Percentiles rank a stretch among this genome's conserved stretches.
These are phyloP conservation scores for Fragaria iinumae DNA, from an alignment of 306 rosid genomes.

Conservation along the genomic window DNA sequence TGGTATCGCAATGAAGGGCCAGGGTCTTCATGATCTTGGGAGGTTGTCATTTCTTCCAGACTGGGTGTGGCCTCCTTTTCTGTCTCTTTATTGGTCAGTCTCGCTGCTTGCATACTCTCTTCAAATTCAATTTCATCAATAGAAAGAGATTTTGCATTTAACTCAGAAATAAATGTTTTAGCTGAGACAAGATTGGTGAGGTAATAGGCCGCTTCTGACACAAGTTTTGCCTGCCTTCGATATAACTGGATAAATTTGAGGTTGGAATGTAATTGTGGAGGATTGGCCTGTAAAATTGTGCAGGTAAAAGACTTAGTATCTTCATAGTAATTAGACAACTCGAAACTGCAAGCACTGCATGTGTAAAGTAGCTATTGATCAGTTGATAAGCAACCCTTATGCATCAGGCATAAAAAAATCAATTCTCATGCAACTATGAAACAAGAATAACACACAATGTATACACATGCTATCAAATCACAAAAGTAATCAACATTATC, in stretches of 20 bases:
- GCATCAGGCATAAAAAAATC: background rate
- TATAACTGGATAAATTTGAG: constrained; percentile 58
- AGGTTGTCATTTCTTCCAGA: constrained; percentile 24
- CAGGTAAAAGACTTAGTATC: constrained; percentile 19
- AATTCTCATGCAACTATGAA: background rate
- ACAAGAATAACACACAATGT: background rate
- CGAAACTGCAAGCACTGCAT: background rate
- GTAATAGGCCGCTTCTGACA: constrained; percentile 52
- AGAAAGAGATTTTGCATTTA: constrained; percentile 51
- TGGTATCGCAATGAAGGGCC: constrained; percentile 17
- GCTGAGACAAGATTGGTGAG: constrained; percentile 60
- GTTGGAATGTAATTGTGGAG: constrained; percentile 72
- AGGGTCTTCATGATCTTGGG: constrained; percentile 26
- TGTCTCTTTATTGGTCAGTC: constrained; percentile 24
- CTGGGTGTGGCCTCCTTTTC: constrained; percentile 23
- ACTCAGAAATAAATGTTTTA: constrained; percentile 52
- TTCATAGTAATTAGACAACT: background rate
- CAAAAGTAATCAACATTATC: constrained; percentile 4
- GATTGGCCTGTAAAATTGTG: constrained; percentile 50
- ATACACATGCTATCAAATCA: background rate
- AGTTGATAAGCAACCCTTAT: background rate
- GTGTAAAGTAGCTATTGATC: background rate
- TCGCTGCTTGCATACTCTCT: constrained; percentile 59
- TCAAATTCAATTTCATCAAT: constrained; percentile 55
- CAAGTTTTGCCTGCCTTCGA: constrained; percentile 64